A percentile compares a stretch with the other conserved stretches of the same genome.
Evolutionary conservation across 2,329 filamentous ascomycete genomes (phyloP).

Genomic region (Neofusicoccum cordaticola): DNA sequence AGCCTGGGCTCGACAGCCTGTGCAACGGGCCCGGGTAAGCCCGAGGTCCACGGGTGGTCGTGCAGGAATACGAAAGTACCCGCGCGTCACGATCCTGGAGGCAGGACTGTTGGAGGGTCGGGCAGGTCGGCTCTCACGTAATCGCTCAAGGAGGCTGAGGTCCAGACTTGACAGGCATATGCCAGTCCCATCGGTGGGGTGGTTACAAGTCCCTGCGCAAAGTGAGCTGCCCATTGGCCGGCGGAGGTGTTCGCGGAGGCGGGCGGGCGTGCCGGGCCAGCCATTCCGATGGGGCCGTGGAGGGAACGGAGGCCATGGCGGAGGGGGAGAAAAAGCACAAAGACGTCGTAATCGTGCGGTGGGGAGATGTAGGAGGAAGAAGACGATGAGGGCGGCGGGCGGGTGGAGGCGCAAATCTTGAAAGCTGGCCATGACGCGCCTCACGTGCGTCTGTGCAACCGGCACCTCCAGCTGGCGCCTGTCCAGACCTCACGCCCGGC

Average conservation of each 20-base stretch:
- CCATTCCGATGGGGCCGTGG: neutral
- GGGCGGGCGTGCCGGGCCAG: neutral
- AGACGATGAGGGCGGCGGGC: neutral
- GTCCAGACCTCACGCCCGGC: too few relatives aligned
- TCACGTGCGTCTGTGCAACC: neutral
- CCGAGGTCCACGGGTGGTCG: neutral
- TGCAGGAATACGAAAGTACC: neutral
- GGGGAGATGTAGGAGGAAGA: neutral
- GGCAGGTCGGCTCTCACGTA: neutral
- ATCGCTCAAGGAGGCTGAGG: neutral
- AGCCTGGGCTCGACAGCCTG: neutral
- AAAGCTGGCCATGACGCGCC: slow-evolving; percentile 1
- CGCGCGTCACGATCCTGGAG: neutral
- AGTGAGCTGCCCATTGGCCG: neutral
- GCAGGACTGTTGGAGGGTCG: neutral
- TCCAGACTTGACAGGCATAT: slow-evolving; percentile 6
- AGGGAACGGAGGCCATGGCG: neutral
- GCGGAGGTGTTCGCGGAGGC: neutral
- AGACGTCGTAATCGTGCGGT: neutral
- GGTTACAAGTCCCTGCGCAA: neutral
- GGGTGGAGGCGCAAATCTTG: slow-evolving; percentile 8
- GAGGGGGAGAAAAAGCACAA: neutral
- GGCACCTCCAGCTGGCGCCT: neutral
- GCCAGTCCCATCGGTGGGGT: neutral
- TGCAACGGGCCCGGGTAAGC: neutral